Base-by-base conservation (phyloP, 2,329 filamentous ascomycete genomes). In the Cryphonectria japonica region DNA sequence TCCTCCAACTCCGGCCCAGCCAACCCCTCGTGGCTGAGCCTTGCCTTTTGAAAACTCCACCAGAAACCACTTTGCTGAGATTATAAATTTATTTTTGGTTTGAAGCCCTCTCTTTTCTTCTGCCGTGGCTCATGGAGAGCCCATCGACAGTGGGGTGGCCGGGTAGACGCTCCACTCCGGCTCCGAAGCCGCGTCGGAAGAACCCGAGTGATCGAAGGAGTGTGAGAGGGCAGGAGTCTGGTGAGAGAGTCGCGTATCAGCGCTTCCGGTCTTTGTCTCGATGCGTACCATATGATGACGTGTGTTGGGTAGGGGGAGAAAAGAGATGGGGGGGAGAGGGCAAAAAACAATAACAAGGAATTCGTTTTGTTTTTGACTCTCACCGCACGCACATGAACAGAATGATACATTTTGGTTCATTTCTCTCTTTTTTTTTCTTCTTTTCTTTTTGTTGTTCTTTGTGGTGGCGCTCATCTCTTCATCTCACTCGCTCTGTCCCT, bases 181-280 rank as follows among this genome's bases (percentile, higher is more conserved):
- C 69, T 91, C 88, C 43, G 88, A 90, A 79, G 88, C 89, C 77
- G 84, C 85, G 72, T 87, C 83, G 22, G 67, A 69, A 3, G 67
- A 69, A 60, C 61, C 59, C 67, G 90, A 93, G 79, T 89, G 87
- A 77, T 92, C 90, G 80, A 90, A 92, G 39, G 89, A 91, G 79
- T 92, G 91, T 77, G 91, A 92, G 76, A 94, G 88, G 78, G 92
- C 90, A 82, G 92, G 92, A 80, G 92, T 94, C 92, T 94, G 83
- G 75, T 80, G 59, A 72, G 69, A 60, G 39, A 77, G 70, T 71
- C 76, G 81, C 79, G 80, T 80, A 83, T 87, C 84, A 87, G 86
- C 84, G 83, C 79, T 69, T 62, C 54, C 65, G 68, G 67, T 70
- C 65, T 70, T 50, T 22, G 57, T 69, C 41, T 64, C 29, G 29